Evolutionary conservation across 306 rosid species (phyloP).

Genomic region (Dicorynia guianensis): DNA sequence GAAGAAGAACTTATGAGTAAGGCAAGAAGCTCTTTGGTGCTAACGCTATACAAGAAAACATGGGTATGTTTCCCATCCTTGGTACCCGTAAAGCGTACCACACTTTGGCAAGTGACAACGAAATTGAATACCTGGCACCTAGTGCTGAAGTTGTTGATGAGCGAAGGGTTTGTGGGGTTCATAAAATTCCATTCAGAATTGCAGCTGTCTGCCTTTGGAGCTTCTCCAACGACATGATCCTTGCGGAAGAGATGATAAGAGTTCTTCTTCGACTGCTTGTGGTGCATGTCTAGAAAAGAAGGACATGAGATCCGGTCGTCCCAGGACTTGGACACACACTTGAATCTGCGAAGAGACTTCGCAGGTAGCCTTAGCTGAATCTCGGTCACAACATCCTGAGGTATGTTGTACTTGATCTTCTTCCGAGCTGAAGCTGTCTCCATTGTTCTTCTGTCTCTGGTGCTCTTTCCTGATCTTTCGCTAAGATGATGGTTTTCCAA

Average conservation of each 20-base stretch:
- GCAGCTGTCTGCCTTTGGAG: no score
- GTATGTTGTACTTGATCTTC: neutral
- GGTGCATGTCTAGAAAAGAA: neutral
- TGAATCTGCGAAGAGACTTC: slow-evolving; percentile 5
- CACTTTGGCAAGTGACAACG: slow-evolving; percentile 5
- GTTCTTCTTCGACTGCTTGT: neutral
- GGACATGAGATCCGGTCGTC: neutral
- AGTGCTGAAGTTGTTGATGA: neutral
- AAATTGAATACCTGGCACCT: neutral
- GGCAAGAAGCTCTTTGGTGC: neutral
- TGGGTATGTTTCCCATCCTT: neutral
- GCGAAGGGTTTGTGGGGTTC: neutral
- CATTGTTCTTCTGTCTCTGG: neutral
- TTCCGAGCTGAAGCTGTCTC: neutral
- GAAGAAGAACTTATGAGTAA: neutral
- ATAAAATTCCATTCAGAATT: neutral
- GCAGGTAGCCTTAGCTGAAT: neutral
- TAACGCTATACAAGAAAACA: neutral
- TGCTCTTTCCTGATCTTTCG: no score
- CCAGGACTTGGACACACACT: slow-evolving; percentile 8
- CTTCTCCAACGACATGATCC: no score
- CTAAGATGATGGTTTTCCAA: no score
- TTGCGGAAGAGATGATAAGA: neutral
- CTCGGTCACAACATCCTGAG: neutral
- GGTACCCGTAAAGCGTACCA: neutral